Evolutionary conservation across 768 basidiomycete species (phyloP), one percentile per base, ranked within the genome.

Genomic region (Tulasnella sp.): DNA sequence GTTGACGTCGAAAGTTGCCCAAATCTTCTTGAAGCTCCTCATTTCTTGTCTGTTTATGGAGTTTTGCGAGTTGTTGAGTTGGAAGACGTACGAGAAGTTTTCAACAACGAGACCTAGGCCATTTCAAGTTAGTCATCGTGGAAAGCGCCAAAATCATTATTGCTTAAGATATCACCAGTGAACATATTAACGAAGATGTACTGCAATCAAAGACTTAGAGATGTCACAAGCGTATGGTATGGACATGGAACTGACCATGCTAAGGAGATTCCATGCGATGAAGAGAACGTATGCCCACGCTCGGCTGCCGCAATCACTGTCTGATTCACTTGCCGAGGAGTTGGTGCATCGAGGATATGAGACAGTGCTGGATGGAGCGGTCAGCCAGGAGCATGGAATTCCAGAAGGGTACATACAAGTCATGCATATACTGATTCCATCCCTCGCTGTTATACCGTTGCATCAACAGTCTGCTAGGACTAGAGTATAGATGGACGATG

Each of bases 401-500:
- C 13, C 15, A 26, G 26, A 10, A 7, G n/a, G 19, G 30, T 4
- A 72, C 85, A 67, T 69, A 93, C 89, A 83, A 95, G 72, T 97
- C 89, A 68, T 97, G 94, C 95, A 97, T 97, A 70, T 85, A 96
- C 65, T 85, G 83, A 69, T 97, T 97, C 95, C 95, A 98, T 0
- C 84, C 90, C 70, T 97, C 94, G 8, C 93, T 93, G 64, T 5
- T 10, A 27, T 48, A 2, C 5, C 41, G 29, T 19, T 42, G 17
- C 23, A 56, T 56, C 3, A 26, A 15, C 15, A 38, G 34, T 15
- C 34, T 38, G 34, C 15, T 27, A 8, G 27, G 3, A n/a, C 9
- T 17, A 27, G 23, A 23, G 52, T 17, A 2, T 5, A 7, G 2
- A 5, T 53, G 32, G 13, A 34, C n/a, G 30, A 19, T 26, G 73